A percentile compares a stretch with the other conserved stretches of the same genome.
Conservation (phyloP, 2,329 filamentous ascomycete genomes). For the Periconia macrospinosa region DNA sequence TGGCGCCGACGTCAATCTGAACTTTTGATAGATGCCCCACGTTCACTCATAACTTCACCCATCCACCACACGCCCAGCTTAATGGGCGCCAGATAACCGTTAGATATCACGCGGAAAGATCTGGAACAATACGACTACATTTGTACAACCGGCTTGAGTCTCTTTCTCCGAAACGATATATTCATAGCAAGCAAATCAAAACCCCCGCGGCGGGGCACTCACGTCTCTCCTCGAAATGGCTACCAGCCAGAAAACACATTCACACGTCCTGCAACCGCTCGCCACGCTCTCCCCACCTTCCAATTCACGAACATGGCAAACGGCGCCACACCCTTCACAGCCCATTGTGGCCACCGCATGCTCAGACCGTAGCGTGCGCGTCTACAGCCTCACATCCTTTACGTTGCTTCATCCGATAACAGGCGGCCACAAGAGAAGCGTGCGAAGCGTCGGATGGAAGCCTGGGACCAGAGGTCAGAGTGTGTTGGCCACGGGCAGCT, state of each 20-base stretch:
- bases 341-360: conserved; percentile 88
- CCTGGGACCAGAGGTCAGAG: conserved; percentile 63
- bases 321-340: conserved; percentile 80
- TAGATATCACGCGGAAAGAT: too few relatives aligned
- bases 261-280: conserved; percentile 44
- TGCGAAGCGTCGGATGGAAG: conserved; percentile 89
- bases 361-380: conserved; percentile 79
- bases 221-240: neutral
- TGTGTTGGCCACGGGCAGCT: conserved; percentile 87
- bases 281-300: conserved; percentile 58
- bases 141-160: neutral
- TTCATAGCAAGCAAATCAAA: neutral
- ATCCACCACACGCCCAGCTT: too few relatives aligned
- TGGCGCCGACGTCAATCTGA: conserved; percentile 5
- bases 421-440: conserved; percentile 86
- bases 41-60: neutral
- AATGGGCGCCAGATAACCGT: too few relatives aligned
- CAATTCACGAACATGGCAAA: conserved; percentile 76
- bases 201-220: neutral
- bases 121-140: too few relatives aligned
- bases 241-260: conserved; percentile 3
- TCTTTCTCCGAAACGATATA: neutral
- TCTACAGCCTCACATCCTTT: conserved; percentile 85
- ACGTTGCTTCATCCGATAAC: conserved; percentile 76
- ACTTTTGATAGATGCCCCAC: conserved; percentile 6